These are phyloP conservation scores for Macrophomina pseudophaseolina DNA, from an alignment of 2,329 filamentous ascomycete genomes.

Conservation along the genomic window DNA sequence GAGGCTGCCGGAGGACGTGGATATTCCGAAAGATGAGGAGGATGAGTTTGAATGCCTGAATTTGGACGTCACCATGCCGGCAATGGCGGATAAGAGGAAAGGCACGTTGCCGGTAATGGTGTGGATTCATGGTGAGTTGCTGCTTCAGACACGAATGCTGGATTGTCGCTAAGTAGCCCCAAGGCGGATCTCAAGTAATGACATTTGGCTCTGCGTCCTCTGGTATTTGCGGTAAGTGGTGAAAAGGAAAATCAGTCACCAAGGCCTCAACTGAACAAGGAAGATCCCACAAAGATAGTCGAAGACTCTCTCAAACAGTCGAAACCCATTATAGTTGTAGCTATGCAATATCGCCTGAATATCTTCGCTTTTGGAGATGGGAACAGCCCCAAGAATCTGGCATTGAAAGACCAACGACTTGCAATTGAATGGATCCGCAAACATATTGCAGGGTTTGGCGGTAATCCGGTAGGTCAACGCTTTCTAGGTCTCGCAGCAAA, in stretches of 20 bases:
- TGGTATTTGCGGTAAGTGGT: conserved; percentile 46
- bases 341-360: conserved; percentile 52
- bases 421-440: conserved; percentile 40
- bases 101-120: conserved; percentile 47
- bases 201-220: conserved; percentile 52
- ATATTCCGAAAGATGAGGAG: conserved; percentile 39
- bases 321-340: conserved; percentile 50
- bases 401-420: conserved; percentile 42
- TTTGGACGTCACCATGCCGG: conserved; percentile 46
- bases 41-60: conserved; percentile 54
- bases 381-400: conserved; percentile 45
- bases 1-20: conserved; percentile 44
- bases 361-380: conserved; percentile 54
- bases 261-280: neutral
- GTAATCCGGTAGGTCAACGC: conserved; percentile 33
- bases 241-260: neutral
- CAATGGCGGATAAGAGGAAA: neutral
- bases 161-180: neutral
- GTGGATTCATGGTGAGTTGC: conserved; percentile 51
- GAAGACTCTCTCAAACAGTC: conserved; percentile 40
- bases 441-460: conserved; percentile 37
- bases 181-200: conserved; percentile 49
- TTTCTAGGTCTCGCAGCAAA: neutral
- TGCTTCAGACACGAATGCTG: neutral
- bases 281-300: conserved; percentile 17